phyloP scores from a whole-genome alignment of 495 filamentous ascomycete species.

The Neurospora sp. region DNA sequence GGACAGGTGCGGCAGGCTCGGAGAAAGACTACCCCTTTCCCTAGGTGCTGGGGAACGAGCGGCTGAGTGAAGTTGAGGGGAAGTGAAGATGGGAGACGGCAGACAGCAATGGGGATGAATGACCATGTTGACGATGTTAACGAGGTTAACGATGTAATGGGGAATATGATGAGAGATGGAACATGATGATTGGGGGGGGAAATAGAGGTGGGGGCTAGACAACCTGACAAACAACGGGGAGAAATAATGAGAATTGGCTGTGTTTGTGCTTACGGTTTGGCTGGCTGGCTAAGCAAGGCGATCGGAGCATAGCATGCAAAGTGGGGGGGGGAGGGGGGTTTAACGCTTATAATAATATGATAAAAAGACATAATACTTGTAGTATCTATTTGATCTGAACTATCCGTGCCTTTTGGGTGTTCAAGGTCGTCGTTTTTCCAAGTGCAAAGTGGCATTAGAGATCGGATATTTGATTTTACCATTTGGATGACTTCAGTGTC shows the following conservation, averaged over 20 bases:
- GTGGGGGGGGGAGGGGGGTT: slow-evolving; percentile 2
- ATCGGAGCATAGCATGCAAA: slow-evolving; percentile 10
- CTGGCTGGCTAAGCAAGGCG: neutral
- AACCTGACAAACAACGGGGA: neutral
- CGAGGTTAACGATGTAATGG: neutral
- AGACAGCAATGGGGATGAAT: neutral
- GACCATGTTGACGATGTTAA: neutral
- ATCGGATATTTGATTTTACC: neutral
- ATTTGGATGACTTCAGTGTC: no score
- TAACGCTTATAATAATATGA: slow-evolving; percentile 11
- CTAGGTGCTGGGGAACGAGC: neutral
- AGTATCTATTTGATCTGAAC: neutral
- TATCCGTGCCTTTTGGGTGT: neutral
- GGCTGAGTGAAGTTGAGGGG: neutral
- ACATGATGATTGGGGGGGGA: neutral
- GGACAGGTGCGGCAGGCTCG: neutral
- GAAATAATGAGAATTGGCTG: neutral
- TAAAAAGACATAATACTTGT: neutral
- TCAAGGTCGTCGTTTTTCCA: neutral
- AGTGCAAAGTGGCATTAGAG: no score
- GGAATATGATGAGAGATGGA: neutral
- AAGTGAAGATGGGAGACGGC: neutral
- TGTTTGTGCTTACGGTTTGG: neutral
- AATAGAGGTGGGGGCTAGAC: neutral
- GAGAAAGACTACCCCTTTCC: neutral